Evolutionary conservation across 2,329 filamentous ascomycete genomes (phyloP), one percentile per base, ranked within the genome.

Genomic region (Diplocarpon rosae): DNA sequence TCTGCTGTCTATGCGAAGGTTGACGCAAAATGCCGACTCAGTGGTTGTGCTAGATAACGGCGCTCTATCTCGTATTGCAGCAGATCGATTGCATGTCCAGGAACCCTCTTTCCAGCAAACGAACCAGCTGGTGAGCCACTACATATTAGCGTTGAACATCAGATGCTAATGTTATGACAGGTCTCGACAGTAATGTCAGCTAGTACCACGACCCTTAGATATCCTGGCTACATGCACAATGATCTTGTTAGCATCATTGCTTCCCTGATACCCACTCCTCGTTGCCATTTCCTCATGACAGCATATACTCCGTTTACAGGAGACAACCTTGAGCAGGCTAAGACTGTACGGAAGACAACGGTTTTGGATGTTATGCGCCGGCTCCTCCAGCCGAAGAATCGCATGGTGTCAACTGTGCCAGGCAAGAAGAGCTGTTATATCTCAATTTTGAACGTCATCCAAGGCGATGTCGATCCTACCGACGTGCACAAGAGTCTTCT

Each of bases 171-270:
- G 36, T 38, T 38, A 46, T n/a, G n/a, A 39, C 14, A 83, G 77
- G 75, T 92, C 3, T 92, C 88, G 7, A 98, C 93, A 1, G 93
- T 98, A 63, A 98, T 98, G 92, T 95, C 89, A 30, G 92, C 92
- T 32, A 93, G 87, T 61, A 98, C 92, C 3, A 96, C 90, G 9
- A 95, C 93, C 2, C 78, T 98, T 40, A 78, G 92, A 61, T 98
- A 98, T 63, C 92, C 92, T 1, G 92, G 92, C 32, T 98, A 98
- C 68, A 98, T 98, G 92, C 92, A 98, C 71, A 98, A 98, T 65
- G 92, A 98, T 62, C 81, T 98, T 13, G 89, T 95, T 60, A 92
- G 90, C 65, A 96, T 98, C 57, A 76, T 98, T 46, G 92, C 93
- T 17, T 94, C 88, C 15, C 75, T 98, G 34, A 96, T 98, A 50